Evolutionary conservation across 148 eudicot genomes (phyloP).

Genomic region (Persicaria maculosa): DNA sequence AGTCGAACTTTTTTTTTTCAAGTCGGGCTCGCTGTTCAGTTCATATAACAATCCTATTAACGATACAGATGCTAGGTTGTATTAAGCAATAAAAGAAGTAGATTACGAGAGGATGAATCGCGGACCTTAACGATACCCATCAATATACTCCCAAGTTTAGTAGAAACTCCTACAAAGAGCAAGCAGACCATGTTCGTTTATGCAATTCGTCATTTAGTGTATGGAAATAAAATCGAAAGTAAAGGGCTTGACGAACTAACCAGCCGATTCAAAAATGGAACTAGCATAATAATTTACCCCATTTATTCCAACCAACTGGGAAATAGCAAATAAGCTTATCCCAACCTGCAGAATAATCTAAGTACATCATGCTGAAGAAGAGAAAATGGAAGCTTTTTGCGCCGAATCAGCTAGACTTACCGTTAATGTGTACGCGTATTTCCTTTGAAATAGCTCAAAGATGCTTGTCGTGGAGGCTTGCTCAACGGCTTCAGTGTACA

Average conservation of each 20-base stretch:
- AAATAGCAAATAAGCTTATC: constrained; percentile 21
- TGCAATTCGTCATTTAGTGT: neutral
- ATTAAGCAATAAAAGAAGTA: neutral
- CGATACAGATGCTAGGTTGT: no score
- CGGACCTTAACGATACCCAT: constrained; percentile 23
- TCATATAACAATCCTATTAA: no score
- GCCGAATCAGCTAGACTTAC: constrained; percentile 18
- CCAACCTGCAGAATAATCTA: constrained; percentile 23
- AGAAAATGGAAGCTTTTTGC: neutral
- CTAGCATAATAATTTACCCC: constrained; percentile 24
- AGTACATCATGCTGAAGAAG: neutral
- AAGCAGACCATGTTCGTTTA: neutral
- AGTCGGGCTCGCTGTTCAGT: no score
- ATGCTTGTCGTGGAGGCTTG: constrained; percentile 16
- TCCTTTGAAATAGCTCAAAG: constrained; percentile 21
- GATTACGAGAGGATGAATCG: neutral
- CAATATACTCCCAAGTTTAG: constrained; percentile 16
- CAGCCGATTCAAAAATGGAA: constrained; percentile 28
- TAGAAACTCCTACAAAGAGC: constrained; percentile 21
- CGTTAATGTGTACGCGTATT: constrained; percentile 26
- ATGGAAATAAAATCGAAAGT: neutral
- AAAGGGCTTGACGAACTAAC: constrained; percentile 14
- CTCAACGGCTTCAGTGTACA: constrained; percentile 25
- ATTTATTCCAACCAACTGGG: constrained; percentile 17
- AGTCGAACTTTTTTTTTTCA: no score